Base-by-base conservation (phyloP, 257 asterid genomes). In the Agastache rugosa region DNA sequence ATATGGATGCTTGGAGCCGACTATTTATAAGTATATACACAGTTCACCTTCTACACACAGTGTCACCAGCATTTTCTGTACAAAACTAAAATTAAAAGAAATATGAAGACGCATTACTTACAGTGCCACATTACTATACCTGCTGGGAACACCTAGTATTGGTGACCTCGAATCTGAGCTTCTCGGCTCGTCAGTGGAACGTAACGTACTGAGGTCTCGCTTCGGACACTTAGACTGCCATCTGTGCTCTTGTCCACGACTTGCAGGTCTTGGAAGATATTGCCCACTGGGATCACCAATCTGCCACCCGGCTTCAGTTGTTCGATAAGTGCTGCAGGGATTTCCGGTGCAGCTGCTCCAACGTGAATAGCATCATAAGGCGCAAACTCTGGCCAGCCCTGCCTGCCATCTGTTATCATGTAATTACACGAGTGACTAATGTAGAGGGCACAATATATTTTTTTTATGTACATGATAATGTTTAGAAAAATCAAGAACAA, bases 331-430 rank as follows among this genome's bases (percentile, higher is more conserved):
- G 91, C 87, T 60, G 86, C 86, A 55, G 98, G 97, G 59, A 94
- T 89, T 82, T 94, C 97, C 2, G 87, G 78, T 65, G 98, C 93
- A 5, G 98, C 97, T 44, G 98, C 98, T 69, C 98, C 98, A 66
- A 94, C 98, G 56, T 94, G 97, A 77, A 94, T 94, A n/a, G 97
- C 96, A 69, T 94, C 95, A 22, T 91, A 93, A 7, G 98, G 98
- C 48, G 97, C 97, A 71, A 72, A 79, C 84, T 91, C 95, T 7
- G 90, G 87, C 97, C 97, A 92, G 15, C 98, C 98, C 78, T 77
- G 85, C 80, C 97, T 88, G 11, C 98, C 98, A 63, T 94, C 98
- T 94, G 84, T 74, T 19, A 76, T 71, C 51, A 42, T 35, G 55
- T 23, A 44, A 45, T 65, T 31, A 48, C 16, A 39, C n/a, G 34